These are phyloP conservation scores for Leccinum longicurvipes DNA, from an alignment of 768 basidiomycete genomes.

Conservation along the genomic window DNA sequence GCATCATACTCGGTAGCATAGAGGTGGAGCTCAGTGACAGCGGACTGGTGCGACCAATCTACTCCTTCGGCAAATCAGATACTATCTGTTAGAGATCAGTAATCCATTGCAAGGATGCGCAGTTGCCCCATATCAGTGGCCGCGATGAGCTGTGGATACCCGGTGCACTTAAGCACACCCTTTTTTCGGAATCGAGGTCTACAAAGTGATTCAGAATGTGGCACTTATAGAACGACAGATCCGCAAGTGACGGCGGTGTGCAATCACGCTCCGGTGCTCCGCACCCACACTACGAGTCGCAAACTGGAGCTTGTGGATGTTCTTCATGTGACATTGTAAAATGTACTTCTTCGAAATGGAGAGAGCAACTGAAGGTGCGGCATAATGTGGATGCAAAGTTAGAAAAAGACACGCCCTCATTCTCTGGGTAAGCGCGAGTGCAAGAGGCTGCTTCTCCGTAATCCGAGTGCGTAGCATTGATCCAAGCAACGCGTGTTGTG, in stretches of 20 bases:
- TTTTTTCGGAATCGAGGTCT: background rate
- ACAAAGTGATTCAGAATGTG: background rate
- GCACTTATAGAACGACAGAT: background rate
- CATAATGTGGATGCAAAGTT: background rate
- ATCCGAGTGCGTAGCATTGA: background rate
- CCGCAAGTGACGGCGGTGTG: background rate
- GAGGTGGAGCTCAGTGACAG: too few species aligned
- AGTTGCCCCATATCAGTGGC: too few species aligned
- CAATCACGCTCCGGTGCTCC: background rate
- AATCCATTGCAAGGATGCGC: too few species aligned
- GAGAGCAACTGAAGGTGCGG: background rate
- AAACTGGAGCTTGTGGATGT: background rate
- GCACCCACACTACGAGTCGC: background rate
- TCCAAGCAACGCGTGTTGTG: background rate
- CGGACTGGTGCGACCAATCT: too few species aligned
- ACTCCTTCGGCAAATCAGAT: too few species aligned
- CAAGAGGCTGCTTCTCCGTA: background rate
- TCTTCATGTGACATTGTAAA: background rate
- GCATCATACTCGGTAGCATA: too few species aligned
- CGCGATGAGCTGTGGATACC: background rate
- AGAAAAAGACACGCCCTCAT: background rate
- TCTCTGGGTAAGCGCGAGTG: background rate
- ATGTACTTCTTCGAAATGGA: background rate
- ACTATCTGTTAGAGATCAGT: too few species aligned
- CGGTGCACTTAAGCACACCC: background rate